Percentiles rank a stretch among this genome's conserved stretches.
Evolutionary conservation across 2,329 filamentous ascomycete genomes (phyloP).

Genomic region (Westerdykella sp.): DNA sequence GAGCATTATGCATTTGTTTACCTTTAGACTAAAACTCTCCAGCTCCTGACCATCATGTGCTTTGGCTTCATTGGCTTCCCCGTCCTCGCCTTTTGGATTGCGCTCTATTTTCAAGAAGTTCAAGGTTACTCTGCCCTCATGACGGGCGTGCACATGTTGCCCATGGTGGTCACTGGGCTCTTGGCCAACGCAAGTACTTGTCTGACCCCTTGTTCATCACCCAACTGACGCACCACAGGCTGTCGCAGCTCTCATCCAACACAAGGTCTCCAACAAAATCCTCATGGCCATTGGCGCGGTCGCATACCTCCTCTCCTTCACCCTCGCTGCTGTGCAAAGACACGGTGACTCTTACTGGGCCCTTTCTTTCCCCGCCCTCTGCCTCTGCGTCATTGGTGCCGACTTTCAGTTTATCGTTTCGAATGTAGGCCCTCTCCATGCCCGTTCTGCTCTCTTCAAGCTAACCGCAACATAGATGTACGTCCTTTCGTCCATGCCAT

Average conservation of each 20-base stretch:
- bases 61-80: conserved; percentile 60
- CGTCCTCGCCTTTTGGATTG: conserved; percentile 56
- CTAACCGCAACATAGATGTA: conserved; percentile 50
- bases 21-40: not conserved
- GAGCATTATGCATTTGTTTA: not conserved
- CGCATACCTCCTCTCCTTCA: conserved; percentile 41
- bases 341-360: conserved; percentile 57
- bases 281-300: conserved; percentile 51
- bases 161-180: conserved; percentile 58
- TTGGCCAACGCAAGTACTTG: conserved; percentile 47
- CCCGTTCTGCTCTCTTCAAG: conserved; percentile 1
- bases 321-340: conserved; percentile 54
- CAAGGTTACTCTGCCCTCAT: conserved; percentile 48
- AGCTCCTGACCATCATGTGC: conserved; percentile 52
- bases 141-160: conserved; percentile 58
- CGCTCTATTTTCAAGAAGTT: conserved; percentile 59
- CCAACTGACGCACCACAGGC: conserved; percentile 23
- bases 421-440: conserved; percentile 43
- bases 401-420: conserved; percentile 66
- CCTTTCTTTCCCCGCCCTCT: conserved; percentile 56
- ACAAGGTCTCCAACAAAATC: conserved; percentile 58
- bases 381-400: conserved; percentile 58
- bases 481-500: conserved; percentile 59
- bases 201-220: not conserved
- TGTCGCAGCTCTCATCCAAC: conserved; percentile 55